Percentiles rank a stretch among this genome's conserved stretches.
Evolutionary conservation across 805 yeast genomes (phyloP).

Genomic region (Schwanniomyces vanrijiae): DNA sequence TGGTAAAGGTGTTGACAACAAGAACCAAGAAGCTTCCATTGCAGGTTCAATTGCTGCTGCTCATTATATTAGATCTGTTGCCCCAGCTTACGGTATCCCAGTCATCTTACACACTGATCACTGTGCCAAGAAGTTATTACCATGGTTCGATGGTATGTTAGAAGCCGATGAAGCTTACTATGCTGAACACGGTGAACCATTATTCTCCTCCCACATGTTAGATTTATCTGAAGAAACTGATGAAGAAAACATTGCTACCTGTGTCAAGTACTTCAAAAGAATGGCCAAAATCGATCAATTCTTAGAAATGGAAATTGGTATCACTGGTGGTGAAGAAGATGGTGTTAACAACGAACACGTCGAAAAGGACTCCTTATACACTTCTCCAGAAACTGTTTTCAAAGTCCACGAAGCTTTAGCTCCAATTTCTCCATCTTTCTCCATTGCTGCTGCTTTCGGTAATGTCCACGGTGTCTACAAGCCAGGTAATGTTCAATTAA

Average conservation of each 20-base stretch:
- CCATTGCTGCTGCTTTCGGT: constrained; percentile 99
- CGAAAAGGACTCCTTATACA: constrained; percentile 83
- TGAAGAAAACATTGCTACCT: constrained; percentile 90
- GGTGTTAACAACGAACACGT: constrained; percentile 99
- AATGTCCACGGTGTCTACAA: constrained; percentile 99
- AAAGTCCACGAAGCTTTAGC: constrained; percentile 86
- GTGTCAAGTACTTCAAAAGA: constrained; percentile 93
- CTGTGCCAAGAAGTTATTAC: constrained; percentile 96
- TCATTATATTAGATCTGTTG: constrained; percentile 93
- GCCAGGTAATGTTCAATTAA: constrained; percentile 95
- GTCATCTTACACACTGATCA: constrained; percentile 97
- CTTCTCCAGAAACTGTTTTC: constrained; percentile 92
- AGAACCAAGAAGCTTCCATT: constrained; percentile 90
- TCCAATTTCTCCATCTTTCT: constrained; percentile 95
- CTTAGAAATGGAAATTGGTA: constrained; percentile 99
- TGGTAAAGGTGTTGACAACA: constrained; percentile 97
- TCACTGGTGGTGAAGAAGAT: constrained; percentile 99
- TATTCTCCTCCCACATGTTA: constrained; percentile 98
- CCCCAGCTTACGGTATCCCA: constrained; percentile 96
- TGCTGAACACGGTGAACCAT: constrained; percentile 85
- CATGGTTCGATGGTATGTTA: constrained; percentile 98
- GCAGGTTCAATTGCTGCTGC: constrained; percentile 97
- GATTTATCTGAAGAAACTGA: constrained; percentile 96
- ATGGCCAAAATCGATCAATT: constrained; percentile 93
- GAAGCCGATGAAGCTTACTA: constrained; percentile 94